phyloP scores from a whole-genome alignment of 768 basidiomycete genomes.

The Termitomyces sp. region DNA sequence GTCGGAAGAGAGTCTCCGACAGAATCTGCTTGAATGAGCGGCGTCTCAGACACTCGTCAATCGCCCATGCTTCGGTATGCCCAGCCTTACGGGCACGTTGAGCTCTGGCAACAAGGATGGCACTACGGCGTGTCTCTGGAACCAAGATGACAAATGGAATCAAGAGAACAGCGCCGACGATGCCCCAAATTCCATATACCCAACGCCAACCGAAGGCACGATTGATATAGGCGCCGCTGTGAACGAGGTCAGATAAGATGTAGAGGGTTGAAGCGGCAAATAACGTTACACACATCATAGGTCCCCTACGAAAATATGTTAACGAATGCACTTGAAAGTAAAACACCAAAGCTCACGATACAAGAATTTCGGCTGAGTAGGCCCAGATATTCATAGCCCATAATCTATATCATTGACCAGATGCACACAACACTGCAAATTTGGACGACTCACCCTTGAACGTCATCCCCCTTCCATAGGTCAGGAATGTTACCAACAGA shows the following conservation, averaged over 20 bases:
- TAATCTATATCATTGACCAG: conserved; percentile 3
- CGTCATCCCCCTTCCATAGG: conserved; percentile 16
- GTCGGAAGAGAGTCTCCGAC: conserved; percentile 14
- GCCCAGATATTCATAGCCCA: conserved; percentile 21
- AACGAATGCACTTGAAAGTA: not conserved
- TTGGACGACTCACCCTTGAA: conserved; percentile 4
- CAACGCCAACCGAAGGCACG: conserved; percentile 17
- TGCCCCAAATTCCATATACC: conserved; percentile 19
- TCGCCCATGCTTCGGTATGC: conserved; percentile 12
- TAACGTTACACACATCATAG: conserved; percentile 6
- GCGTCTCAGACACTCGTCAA: conserved; percentile 14
- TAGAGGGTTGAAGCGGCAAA: no score
- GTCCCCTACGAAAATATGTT: conserved; percentile 8
- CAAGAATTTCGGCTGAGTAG: conserved; percentile 15
- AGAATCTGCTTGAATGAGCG: conserved; percentile 15
- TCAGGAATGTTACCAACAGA: conserved; percentile 19
- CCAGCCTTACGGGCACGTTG: conserved; percentile 11
- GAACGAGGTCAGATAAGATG: not conserved
- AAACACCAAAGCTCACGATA: conserved; percentile 8
- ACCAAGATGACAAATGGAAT: conserved; percentile 15
- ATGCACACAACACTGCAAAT: not conserved
- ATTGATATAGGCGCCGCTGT: conserved; percentile 17
- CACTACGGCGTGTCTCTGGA: conserved; percentile 18
- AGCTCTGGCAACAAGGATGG: conserved; percentile 16
- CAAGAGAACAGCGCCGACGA: conserved; percentile 12